Evolutionary conservation across 129 eudicot species (phyloP), one percentile per base, ranked within the genome.

Genomic region (Flaveria linearis): DNA sequence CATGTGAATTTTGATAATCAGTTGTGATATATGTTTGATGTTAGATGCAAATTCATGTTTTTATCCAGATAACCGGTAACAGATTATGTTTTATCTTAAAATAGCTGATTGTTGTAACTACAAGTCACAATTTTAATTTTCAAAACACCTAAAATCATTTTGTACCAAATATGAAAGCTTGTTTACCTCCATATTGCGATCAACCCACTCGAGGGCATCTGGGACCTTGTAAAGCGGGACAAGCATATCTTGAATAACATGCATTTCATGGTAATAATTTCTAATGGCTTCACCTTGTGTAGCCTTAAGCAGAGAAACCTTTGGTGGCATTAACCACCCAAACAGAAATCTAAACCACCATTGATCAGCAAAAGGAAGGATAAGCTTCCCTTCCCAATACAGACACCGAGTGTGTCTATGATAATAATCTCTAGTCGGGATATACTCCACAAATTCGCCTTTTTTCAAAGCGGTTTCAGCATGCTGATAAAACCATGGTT

Each of bases 311-410:
- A 93, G 85, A 30, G 97, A 90, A 78, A 93, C 96, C 92, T 93
- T 93, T 47, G 98, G 98, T 1, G 98, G 98, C 98, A 93, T 90
- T 81, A 93, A 63, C 98, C 98, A 93, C 0, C 98, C 98, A 16
- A 93, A 79, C 46, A 87, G 83, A 82, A 56, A 84, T 76, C 98
- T 88, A 70, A 93, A 93, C 98, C 98, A 93, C 74, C 81, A 90
- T 64, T 93, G 98, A 82, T 93, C 98, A 69, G 42, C 98, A 50
- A 93, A 93, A 7, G 98, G 98, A 80, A 93, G 96, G 43, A 93
- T 93, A n/a, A 93, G 97, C 84, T 93, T 93, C 62, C 98, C 98
- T 76, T 93, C 98, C 98, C 98, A 93, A 62, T 90, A 93, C 73
- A 93, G 80, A 79, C 92, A 88, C 75, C 98, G 88, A 0, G 98